These are phyloP conservation scores for Apiospora hydei DNA, from an alignment of 2,329 filamentous ascomycete genomes.

Conservation along the genomic window DNA sequence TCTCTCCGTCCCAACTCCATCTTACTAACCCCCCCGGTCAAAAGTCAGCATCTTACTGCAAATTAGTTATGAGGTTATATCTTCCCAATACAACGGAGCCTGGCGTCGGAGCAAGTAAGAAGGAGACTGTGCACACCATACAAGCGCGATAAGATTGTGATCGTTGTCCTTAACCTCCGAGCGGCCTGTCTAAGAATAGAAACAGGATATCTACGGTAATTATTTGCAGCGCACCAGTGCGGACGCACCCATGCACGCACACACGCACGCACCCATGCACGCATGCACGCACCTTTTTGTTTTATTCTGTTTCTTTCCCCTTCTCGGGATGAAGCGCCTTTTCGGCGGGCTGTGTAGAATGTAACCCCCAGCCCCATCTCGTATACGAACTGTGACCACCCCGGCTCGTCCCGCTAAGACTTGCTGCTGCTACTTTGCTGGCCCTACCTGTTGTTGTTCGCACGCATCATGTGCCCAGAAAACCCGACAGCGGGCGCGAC, in stretches of 20 bases:
- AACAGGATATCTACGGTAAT: no score
- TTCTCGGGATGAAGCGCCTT: conserved; percentile 16
- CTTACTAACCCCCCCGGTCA: neutral
- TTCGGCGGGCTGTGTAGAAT: conserved; percentile 4
- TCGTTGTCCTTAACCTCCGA: neutral
- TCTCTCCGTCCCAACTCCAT: neutral
- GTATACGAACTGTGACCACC: conserved; percentile 20
- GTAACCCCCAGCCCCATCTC: conserved; percentile 24
- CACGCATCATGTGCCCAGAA: neutral
- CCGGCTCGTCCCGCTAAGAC: conserved; percentile 24
- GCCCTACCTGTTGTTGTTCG: neutral
- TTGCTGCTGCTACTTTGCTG: neutral
- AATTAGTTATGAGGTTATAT: conserved; percentile 1
- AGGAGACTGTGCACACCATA: neutral
- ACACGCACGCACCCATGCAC: no score
- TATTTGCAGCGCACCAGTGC: neutral
- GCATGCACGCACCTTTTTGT: neutral
- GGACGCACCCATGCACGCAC: neutral
- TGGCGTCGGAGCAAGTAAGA: neutral
- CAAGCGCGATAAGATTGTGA: conserved; percentile 8
- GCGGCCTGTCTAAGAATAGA: conserved; percentile 4
- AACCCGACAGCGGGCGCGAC: neutral
- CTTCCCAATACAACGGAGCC: neutral
- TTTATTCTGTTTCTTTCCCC: neutral
- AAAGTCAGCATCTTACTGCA: neutral